These are phyloP conservation scores for Pyronema domesticum DNA, from an alignment of 495 filamentous ascomycete species.

Conservation along the genomic window DNA sequence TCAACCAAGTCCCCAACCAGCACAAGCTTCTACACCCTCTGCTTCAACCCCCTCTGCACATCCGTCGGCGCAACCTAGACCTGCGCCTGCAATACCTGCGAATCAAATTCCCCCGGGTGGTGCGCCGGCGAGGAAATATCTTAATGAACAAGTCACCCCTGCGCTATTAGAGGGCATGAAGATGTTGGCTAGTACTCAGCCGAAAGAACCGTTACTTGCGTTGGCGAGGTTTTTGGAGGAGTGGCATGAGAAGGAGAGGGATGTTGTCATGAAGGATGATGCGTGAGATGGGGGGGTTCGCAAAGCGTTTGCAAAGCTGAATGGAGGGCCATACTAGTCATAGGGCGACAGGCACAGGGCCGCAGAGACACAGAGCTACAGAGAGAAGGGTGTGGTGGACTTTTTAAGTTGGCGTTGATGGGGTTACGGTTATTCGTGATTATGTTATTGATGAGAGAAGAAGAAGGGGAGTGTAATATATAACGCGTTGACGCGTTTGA, in stretches of 20 bases:
- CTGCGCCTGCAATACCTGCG: slow-evolving; percentile 31
- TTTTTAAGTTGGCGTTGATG: too few relatives aligned
- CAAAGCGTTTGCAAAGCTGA: too few relatives aligned
- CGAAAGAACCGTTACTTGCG: slow-evolving; percentile 66
- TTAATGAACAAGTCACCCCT: slow-evolving; percentile 76
- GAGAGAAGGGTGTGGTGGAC: too few relatives aligned
- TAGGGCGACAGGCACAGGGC: too few relatives aligned
- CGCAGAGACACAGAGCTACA: too few relatives aligned
- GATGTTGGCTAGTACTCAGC: slow-evolving; percentile 60
- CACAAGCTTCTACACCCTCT: neutral
- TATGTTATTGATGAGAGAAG: too few relatives aligned
- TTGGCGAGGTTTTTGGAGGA: slow-evolving; percentile 75
- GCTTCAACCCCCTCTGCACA: neutral
- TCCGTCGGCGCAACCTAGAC: slow-evolving; percentile 18
- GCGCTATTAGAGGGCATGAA: slow-evolving; percentile 87
- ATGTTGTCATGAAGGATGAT: slow-evolving; percentile 15
- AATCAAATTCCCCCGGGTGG: slow-evolving; percentile 47
- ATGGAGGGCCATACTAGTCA: too few relatives aligned
- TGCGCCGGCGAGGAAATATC: slow-evolving; percentile 67
- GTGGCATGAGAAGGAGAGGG: slow-evolving; percentile 56
- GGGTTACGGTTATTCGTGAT: too few relatives aligned
- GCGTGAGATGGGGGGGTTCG: slow-evolving; percentile 4
- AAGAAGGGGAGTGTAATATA: too few relatives aligned
- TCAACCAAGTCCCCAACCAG: neutral
- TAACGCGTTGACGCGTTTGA: too few relatives aligned